Evolutionary conservation across 108 stramenopile species (phyloP), one percentile per base, ranked within the genome.

Genomic region (Pelagomonas calceolata): DNA sequence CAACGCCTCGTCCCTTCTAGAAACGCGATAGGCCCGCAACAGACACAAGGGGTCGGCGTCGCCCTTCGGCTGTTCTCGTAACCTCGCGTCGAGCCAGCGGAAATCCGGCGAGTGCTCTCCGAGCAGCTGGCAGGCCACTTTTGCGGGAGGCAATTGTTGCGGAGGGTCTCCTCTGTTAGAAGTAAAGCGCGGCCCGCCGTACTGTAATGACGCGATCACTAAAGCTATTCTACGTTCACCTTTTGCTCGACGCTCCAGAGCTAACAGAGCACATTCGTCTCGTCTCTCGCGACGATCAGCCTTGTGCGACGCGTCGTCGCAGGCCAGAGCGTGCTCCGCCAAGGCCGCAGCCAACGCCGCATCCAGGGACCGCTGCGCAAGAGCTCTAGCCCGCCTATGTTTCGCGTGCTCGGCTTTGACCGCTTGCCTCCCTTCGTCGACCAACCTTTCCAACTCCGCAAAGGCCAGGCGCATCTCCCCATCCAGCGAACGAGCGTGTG

Each of bases 91-190:
- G 45, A 71, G 16, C n/a, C 34, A 71, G 36, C 60, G 63, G 33
- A 71, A 71, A 35, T 71, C 70, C 21, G 70, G 70, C 16, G 33
- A 14, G 64, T 71, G 70, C 34, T 71, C 70, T 4, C 70, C 70
- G 34, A 71, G 10, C 34, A 37, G 64, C 70, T 71, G 70, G 44
- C 70, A 51, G 4, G 64, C 64, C 7, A 65, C 64, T 12, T 18
- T 29, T 18, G 46, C 32, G 7, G 64, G 64, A 4, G 30, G 30
- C 32, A 17, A 4, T 9, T 10, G 9, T n/a, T n/a, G n/a, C n/a
- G n/a, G n/a, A n/a, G n/a, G n/a, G n/a, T n/a, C n/a, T n/a, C n/a
- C n/a, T n/a, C n/a, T n/a, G n/a, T n/a, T n/a, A n/a, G n/a, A n/a
- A 17, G 64, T 32, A 9, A 32, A 34, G 51, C 51, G 39, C 39